Evolutionary conservation across 1,284 basidiomycete genomes (phyloP).

Genomic region (Dichomitus squalens): DNA sequence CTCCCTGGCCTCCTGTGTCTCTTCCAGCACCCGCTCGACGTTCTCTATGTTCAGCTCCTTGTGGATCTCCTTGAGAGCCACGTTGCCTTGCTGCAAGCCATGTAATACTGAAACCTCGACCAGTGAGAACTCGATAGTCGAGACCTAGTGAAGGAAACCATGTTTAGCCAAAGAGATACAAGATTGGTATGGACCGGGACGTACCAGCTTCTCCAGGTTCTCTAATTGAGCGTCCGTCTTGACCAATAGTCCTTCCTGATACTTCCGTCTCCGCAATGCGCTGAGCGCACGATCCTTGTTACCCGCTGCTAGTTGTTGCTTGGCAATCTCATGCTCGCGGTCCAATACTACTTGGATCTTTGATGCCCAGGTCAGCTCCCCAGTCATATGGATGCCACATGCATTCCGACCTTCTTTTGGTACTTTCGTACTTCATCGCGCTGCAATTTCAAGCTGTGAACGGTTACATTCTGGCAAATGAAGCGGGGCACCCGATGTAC

Average conservation of each 20-base stretch:
- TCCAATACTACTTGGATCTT: constrained; percentile 89
- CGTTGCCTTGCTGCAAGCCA: constrained; percentile 91
- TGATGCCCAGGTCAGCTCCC: neutral
- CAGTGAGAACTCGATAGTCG: constrained; percentile 94
- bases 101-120: constrained; percentile 93
- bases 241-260: constrained; percentile 85
- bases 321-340: constrained; percentile 89
- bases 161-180: neutral
- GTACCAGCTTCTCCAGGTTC: constrained; percentile 87
- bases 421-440: constrained; percentile 95
- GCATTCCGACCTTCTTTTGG: constrained; percentile 78
- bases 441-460: constrained; percentile 85
- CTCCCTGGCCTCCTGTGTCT: constrained; percentile 89
- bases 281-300: constrained; percentile 87
- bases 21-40: constrained; percentile 92
- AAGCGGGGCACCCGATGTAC: constrained; percentile 34
- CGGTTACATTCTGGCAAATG: constrained; percentile 19
- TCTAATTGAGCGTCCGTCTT: constrained; percentile 93
- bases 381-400: neutral
- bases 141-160: constrained; percentile 59
- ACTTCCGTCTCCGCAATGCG: constrained; percentile 88
- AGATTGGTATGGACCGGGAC: constrained; percentile 30
- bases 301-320: constrained; percentile 77
- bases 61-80: constrained; percentile 92
- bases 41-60: constrained; percentile 90